A percentile compares a stretch with the other conserved stretches of the same genome.
Evolutionary conservation across 306 rosid genomes (phyloP).

Genomic region (Sicyos edulis): DNA sequence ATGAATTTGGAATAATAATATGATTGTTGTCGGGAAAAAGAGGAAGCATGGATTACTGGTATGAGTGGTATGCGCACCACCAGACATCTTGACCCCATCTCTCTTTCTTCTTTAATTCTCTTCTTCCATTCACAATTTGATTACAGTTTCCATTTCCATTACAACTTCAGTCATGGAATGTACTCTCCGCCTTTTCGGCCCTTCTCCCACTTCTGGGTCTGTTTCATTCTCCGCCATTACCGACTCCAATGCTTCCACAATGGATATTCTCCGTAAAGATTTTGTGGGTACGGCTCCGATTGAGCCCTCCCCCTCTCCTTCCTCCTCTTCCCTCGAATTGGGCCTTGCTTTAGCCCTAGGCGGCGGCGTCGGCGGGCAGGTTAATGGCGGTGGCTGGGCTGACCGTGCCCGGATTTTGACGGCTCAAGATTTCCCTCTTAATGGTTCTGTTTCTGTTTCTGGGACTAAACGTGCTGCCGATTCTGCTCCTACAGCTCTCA

Average conservation of each 20-base stretch:
- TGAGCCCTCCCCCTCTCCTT: conserved; percentile 31
- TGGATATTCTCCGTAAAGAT: conserved; percentile 32
- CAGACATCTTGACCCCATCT: conserved; percentile 53
- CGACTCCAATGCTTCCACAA: conserved; percentile 32
- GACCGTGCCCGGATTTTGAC: conserved; percentile 58
- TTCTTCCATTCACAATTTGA: not conserved
- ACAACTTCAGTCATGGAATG: conserved; percentile 27
- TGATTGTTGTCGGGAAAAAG: conserved; percentile 29
- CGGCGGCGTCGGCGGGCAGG: conserved; percentile 23
- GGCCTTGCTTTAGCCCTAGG: conserved; percentile 41
- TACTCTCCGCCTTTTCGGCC: conserved; percentile 36
- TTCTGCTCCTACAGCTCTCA: conserved; percentile 41
- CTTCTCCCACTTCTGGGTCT: conserved; percentile 28
- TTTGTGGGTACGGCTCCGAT: conserved; percentile 26
- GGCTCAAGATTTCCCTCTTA: conserved; percentile 53
- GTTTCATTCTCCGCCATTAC: conserved; percentile 34
- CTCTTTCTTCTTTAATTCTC: conserved; percentile 29
- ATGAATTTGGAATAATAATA: conserved; percentile 21
- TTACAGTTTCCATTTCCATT: not conserved
- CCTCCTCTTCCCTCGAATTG: conserved; percentile 48
- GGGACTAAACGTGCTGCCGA: conserved; percentile 66
- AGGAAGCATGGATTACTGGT: conserved; percentile 16
- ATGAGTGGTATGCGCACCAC: conserved; percentile 42
- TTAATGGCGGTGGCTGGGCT: conserved; percentile 33
- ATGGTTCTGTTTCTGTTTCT: conserved; percentile 40